Base-by-base conservation (phyloP, 2,329 filamentous ascomycete species). In the Thelonectria rubi region DNA sequence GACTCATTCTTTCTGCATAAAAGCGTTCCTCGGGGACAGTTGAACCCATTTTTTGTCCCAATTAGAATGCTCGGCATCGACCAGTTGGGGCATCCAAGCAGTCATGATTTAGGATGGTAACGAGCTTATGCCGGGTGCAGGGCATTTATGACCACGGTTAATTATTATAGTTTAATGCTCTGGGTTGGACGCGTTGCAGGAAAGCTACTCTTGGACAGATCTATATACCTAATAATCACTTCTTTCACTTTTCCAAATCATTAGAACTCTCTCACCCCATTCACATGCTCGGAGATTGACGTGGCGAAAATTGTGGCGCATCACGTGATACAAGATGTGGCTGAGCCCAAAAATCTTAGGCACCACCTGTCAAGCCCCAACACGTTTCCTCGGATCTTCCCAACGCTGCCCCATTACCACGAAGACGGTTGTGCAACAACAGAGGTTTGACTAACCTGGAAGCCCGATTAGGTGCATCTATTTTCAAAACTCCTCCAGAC, bases 91-190 rank as follows among this genome's bases (percentile, higher is more conserved):
- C 51, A 64, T 50, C 42, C 52, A 61, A 67, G 63, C 52, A 68
- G 61, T 67, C 62, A 72, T 69, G 66, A 72, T 65, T 69, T 68
- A 62, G 68, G 60, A 69, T 62, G 58, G 68, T 69, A 70, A 72
- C 62, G 69, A 71, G 66, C 67, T 66, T 63, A 63, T 61, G 67
- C 63, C 67, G 53, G 68, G 62, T 63, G 63, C 58, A 67, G 53
- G 58, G 59, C 68, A 65, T 62, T 64, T 66, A 72, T 58, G 68
- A 70, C 43, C 62, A 60, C 58, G 60, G 55, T 71, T 56, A 58
- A 64, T 54, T 59, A 62, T 58, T 59, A 65, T 63, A 65, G 55
- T 69, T 63, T 72, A 71, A 72, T 72, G 54, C 57, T 61, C 62
- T 52, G 65, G 65, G 65, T 68, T 68, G 65, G 65, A 65, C 32